Percentiles rank a stretch among this genome's conserved stretches.
These are phyloP conservation scores for Peltaster fructicola DNA, from an alignment of 2,329 filamentous ascomycete species.

Conservation along the genomic window DNA sequence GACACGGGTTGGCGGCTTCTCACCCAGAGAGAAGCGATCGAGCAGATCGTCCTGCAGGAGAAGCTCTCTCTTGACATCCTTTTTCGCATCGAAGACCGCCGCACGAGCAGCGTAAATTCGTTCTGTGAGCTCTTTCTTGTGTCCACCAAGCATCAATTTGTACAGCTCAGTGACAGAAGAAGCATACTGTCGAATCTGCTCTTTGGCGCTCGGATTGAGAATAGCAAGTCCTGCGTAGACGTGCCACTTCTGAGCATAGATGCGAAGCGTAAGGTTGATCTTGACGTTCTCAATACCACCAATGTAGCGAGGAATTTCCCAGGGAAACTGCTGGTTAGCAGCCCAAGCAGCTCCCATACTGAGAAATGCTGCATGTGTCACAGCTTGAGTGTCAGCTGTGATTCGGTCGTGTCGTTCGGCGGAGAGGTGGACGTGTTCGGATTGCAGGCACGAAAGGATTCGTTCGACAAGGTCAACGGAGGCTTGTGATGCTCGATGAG, in stretches of 20 bases:
- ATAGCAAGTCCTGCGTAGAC: constrained; percentile 96
- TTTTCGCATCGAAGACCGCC: constrained; percentile 40
- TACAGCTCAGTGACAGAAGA: constrained; percentile 82
- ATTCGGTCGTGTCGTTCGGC: constrained; percentile 87
- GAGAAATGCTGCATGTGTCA: constrained; percentile 91
- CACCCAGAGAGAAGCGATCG: constrained; percentile 72
- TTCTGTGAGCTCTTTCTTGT: constrained; percentile 52
- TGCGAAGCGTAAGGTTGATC: constrained; percentile 92
- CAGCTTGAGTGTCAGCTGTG: constrained; percentile 93
- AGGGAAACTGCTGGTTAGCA: constrained; percentile 86
- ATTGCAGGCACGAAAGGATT: constrained; percentile 67
- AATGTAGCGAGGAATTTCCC: constrained; percentile 89
- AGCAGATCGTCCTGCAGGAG: constrained; percentile 65
- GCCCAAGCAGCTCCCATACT: constrained; percentile 97
- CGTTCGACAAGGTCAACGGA: constrained; percentile 63
- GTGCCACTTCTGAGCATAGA: constrained; percentile 98
- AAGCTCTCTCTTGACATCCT: constrained; percentile 42
- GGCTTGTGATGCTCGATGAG: constrained; percentile 67
- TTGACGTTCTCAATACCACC: constrained; percentile 98
- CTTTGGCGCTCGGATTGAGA: constrained; percentile 77
- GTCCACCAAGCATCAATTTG: constrained; percentile 87
- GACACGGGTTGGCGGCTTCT: constrained; percentile 45
- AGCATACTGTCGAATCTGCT: constrained; percentile 90
- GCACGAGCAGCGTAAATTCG: constrained; percentile 68
- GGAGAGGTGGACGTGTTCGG: constrained; percentile 73